phyloP scores from a whole-genome alignment of 2,329 filamentous ascomycete genomes.

The Paecilomyces niveus region DNA sequence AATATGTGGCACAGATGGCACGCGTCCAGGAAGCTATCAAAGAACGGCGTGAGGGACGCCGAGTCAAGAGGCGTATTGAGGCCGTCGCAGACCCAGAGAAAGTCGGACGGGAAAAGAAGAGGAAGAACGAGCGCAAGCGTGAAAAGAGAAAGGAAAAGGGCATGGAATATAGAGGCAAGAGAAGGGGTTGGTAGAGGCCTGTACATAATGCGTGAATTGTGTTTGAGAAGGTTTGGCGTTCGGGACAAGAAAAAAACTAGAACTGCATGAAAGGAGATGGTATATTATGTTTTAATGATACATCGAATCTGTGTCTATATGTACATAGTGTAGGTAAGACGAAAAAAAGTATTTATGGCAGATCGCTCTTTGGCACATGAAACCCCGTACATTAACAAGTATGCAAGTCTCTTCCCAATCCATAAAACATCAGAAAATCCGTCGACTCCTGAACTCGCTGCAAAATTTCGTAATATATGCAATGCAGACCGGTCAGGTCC shows the following conservation, averaged over 20 bases:
- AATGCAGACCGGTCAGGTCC: not conserved
- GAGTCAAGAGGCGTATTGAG: slow-evolving; percentile 82
- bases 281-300: slow-evolving; percentile 1
- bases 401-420: not conserved
- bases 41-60: slow-evolving; percentile 63
- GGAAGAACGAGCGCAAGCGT: slow-evolving; percentile 78
- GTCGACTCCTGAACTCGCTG: not conserved
- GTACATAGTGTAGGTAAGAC: slow-evolving; percentile 1
- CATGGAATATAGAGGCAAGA: slow-evolving; percentile 61
- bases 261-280: not conserved
- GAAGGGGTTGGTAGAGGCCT: slow-evolving; percentile 58
- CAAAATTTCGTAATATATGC: not conserved
- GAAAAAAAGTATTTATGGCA: not conserved
- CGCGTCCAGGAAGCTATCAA: slow-evolving; percentile 67
- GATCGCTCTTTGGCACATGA: not conserved
- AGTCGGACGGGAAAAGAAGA: slow-evolving; percentile 70
- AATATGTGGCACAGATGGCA: slow-evolving; percentile 68
- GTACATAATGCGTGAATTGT: not conserved
- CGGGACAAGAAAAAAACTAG: slow-evolving; percentile 11
- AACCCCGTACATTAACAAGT: no score
- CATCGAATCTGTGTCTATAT: not conserved
- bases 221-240: slow-evolving; percentile 8
- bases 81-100: slow-evolving; percentile 75
- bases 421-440: not conserved
- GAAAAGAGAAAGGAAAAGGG: slow-evolving; percentile 74